Conservation (phyloP, 1,139 yeast species). For the Hyphopichia pseudoburtonii region DNA sequence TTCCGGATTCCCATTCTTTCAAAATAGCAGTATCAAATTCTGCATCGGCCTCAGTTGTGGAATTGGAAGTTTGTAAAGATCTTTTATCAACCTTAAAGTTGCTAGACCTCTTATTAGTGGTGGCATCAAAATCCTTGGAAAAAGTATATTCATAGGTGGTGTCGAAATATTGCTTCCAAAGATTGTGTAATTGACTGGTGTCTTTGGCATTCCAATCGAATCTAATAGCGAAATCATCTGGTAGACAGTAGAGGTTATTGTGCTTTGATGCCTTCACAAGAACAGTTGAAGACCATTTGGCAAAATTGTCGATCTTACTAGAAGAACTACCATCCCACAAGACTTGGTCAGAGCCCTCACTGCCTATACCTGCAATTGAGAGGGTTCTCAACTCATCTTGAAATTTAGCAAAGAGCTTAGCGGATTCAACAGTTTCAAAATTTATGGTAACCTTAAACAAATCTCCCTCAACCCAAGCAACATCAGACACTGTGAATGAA, state of each 20-base stretch:
- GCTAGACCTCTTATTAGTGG: conserved; percentile 6
- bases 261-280: conserved; percentile 20
- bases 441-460: conserved; percentile 29
- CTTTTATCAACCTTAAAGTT: conserved; percentile 9
- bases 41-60: conserved; percentile 15
- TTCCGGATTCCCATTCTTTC: conserved; percentile 14
- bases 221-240: conserved; percentile 25
- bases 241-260: conserved; percentile 28
- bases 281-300: conserved; percentile 27
- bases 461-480: conserved; percentile 22
- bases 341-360: conserved; percentile 11
- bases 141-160: conserved; percentile 17
- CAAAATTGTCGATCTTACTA: conserved; percentile 23
- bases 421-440: conserved; percentile 21
- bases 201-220: conserved; percentile 17
- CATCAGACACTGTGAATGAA: conserved; percentile 25
- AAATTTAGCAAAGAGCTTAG: conserved; percentile 21
- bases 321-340: conserved; percentile 17
- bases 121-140: conserved; percentile 11
- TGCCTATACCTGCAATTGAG: conserved; percentile 20
- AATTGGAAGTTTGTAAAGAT: conserved; percentile 3
- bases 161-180: conserved; percentile 17
- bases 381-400: conserved; percentile 19
- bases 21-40: conserved; percentile 16
- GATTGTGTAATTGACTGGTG: conserved; percentile 12